Evolutionary conservation across 805 yeast genomes (phyloP).

Genomic region (Wickerhamiella hasegawae): DNA sequence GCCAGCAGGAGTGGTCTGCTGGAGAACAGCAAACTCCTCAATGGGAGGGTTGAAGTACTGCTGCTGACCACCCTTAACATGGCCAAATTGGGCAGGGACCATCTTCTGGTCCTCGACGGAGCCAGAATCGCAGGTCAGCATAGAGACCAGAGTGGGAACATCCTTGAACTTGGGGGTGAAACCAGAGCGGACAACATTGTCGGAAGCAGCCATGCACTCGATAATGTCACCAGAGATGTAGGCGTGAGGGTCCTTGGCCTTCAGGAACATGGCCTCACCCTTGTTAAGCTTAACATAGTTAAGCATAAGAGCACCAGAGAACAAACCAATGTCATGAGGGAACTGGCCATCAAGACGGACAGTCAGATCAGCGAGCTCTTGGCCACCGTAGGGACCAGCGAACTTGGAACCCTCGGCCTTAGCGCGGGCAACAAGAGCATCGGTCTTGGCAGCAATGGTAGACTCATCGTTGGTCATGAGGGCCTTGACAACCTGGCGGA

Average conservation of each 20-base stretch:
- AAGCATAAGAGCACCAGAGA: slow-evolving; percentile 85
- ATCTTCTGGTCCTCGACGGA: slow-evolving; percentile 89
- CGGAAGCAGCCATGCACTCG: slow-evolving; percentile 99
- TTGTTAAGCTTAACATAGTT: slow-evolving; percentile 69
- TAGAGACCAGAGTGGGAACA: slow-evolving; percentile 71
- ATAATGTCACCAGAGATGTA: slow-evolving; percentile 93
- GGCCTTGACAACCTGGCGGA: slow-evolving; percentile 61
- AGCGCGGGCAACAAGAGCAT: slow-evolving; percentile 52
- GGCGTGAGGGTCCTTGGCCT: slow-evolving; percentile 97
- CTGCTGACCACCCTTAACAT: slow-evolving; percentile 23
- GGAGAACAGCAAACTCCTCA: slow-evolving; percentile 88
- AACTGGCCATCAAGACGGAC: slow-evolving; percentile 71
- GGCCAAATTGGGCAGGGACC: slow-evolving; percentile 40
- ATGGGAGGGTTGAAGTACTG: slow-evolving; percentile 84
- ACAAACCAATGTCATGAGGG: slow-evolving; percentile 85
- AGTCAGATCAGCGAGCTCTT: slow-evolving; percentile 54
- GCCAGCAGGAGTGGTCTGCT: slow-evolving; percentile 40
- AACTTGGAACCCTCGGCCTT: slow-evolving; percentile 22
- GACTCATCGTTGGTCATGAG: slow-evolving; percentile 72
- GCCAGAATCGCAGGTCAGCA: slow-evolving; percentile 80
- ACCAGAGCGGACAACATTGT: slow-evolving; percentile 96
- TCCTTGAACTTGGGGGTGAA: slow-evolving; percentile 99
- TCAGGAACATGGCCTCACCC: slow-evolving; percentile 94
- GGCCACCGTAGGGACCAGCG: slow-evolving; percentile 24
- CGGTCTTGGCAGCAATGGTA: slow-evolving; percentile 40